Conservation (phyloP, 306 rosid species). For the Quercus dentata region DNA sequence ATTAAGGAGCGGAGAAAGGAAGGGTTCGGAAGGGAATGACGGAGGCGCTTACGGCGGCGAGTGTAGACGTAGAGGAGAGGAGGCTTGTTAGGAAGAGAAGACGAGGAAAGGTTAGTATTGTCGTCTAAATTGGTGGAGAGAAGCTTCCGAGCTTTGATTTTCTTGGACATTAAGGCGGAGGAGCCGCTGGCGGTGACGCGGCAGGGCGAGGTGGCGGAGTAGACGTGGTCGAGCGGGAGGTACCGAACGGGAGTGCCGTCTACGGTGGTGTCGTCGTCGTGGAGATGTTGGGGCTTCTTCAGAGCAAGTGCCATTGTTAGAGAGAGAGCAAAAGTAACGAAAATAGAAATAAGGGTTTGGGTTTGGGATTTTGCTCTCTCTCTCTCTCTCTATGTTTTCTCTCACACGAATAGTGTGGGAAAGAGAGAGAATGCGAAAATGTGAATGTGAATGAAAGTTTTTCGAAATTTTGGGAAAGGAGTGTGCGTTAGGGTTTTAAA, state of each 20-base stretch:
- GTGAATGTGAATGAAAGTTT: neutral
- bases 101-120: slow-evolving; percentile 13
- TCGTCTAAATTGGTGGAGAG: slow-evolving; percentile 18
- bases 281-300: slow-evolving; percentile 14
- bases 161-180: slow-evolving; percentile 91
- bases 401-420: neutral
- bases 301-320: slow-evolving; percentile 48
- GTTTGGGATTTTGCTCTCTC: neutral
- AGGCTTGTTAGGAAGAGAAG: slow-evolving; percentile 29
- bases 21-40: slow-evolving; percentile 5
- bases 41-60: slow-evolving; percentile 59
- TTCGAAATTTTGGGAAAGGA: neutral
- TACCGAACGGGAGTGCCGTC: slow-evolving; percentile 80
- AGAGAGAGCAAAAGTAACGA: slow-evolving; percentile 21
- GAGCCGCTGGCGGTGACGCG: slow-evolving; percentile 67
- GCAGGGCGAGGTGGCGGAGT: slow-evolving; percentile 88
- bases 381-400: neutral
- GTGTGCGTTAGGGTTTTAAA: neutral
- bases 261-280: slow-evolving; percentile 52
- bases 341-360: neutral
- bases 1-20: slow-evolving; percentile 31
- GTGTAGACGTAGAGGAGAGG: slow-evolving; percentile 56
- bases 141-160: slow-evolving; percentile 84
- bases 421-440: neutral
- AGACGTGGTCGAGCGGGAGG: slow-evolving; percentile 85